phyloP scores from a whole-genome alignment of 2,329 filamentous ascomycete species.

The Arachnomyces sp. region DNA sequence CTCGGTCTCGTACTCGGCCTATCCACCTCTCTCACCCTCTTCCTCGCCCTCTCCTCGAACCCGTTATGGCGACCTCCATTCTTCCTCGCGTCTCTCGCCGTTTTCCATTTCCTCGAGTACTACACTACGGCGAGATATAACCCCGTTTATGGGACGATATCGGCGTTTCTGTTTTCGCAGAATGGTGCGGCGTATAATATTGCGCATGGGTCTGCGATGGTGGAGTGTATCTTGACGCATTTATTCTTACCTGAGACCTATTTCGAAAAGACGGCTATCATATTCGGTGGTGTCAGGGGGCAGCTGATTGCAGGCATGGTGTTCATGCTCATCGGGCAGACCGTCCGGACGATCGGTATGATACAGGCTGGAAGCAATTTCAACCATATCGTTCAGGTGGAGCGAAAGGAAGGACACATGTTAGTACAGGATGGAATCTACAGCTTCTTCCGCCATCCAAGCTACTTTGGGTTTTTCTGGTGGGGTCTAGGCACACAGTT shows the following conservation, averaged over 20 bases:
- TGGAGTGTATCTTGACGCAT: conserved; percentile 54
- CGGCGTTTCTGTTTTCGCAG: conserved; percentile 71
- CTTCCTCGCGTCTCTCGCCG: conserved; percentile 51
- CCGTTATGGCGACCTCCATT: conserved; percentile 51
- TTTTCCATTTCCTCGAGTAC: conserved; percentile 96
- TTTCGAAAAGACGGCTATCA: conserved; percentile 37
- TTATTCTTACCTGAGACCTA: conserved; percentile 31
- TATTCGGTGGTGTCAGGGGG: conserved; percentile 23
- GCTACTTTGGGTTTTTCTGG: conserved; percentile 98
- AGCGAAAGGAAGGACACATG: conserved; percentile 60
- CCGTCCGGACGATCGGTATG: conserved; percentile 75
- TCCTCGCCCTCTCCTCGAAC: conserved; percentile 21
- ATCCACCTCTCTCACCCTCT: conserved; percentile 21
- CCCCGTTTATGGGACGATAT: conserved; percentile 60
- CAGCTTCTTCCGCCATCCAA: conserved; percentile 66
- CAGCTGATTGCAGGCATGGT: conserved; percentile 50
- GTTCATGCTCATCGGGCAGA: conserved; percentile 63
- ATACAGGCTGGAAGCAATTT: conserved; percentile 80
- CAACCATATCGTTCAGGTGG: conserved; percentile 72
- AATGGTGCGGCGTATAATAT: conserved; percentile 81
- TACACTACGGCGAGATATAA: conserved; percentile 83
- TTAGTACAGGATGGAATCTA: conserved; percentile 85
- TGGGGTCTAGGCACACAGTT: conserved; percentile 95
- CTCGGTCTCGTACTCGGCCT: conserved; percentile 35
- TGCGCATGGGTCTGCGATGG: conserved; percentile 65